Percentiles rank a stretch among this genome's conserved stretches.
phyloP scores from a whole-genome alignment of 495 filamentous ascomycete genomes.

The Penicillium herquei region DNA sequence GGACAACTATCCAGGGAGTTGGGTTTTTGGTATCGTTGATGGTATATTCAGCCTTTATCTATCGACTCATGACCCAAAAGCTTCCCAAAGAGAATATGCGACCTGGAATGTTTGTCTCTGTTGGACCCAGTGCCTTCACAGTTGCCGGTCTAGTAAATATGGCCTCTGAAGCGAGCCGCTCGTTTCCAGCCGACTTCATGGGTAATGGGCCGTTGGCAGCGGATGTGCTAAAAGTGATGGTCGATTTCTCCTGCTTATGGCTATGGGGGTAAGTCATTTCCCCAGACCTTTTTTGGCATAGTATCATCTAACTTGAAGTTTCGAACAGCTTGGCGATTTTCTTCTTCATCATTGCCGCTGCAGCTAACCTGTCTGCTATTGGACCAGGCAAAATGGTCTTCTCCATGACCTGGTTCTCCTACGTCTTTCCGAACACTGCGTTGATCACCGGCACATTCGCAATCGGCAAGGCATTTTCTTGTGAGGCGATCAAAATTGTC shows the following conservation, averaged over 20 bases:
- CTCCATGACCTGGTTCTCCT: slow-evolving; percentile 87
- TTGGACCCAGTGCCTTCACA: slow-evolving; percentile 79
- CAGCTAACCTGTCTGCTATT: slow-evolving; percentile 74
- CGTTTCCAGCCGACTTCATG: slow-evolving; percentile 57
- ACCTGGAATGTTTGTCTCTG: slow-evolving; percentile 82
- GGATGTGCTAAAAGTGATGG: slow-evolving; percentile 51
- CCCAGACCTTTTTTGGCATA: background rate
- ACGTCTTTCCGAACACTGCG: slow-evolving; percentile 84
- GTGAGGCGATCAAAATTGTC: slow-evolving; percentile 59
- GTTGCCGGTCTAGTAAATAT: slow-evolving; percentile 65
- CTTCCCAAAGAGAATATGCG: slow-evolving; percentile 72
- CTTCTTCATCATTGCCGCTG: slow-evolving; percentile 80
- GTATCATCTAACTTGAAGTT: background rate
- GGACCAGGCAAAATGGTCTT: slow-evolving; percentile 63
- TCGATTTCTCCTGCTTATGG: slow-evolving; percentile 68
- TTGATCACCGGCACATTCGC: slow-evolving; percentile 71
- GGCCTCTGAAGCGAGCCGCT: slow-evolving; percentile 44
- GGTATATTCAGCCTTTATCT: slow-evolving; percentile 84
- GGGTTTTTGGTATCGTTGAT: slow-evolving; percentile 83
- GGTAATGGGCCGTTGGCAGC: slow-evolving; percentile 56
- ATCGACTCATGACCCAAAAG: slow-evolving; percentile 89
- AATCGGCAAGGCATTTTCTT: slow-evolving; percentile 63
- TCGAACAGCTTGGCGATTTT: slow-evolving; percentile 66
- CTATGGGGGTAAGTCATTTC: slow-evolving; percentile 62
- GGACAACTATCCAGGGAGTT: slow-evolving; percentile 74